phyloP scores from a whole-genome alignment of 352 stramenopile species.

The Phytophthora lateralis region DNA sequence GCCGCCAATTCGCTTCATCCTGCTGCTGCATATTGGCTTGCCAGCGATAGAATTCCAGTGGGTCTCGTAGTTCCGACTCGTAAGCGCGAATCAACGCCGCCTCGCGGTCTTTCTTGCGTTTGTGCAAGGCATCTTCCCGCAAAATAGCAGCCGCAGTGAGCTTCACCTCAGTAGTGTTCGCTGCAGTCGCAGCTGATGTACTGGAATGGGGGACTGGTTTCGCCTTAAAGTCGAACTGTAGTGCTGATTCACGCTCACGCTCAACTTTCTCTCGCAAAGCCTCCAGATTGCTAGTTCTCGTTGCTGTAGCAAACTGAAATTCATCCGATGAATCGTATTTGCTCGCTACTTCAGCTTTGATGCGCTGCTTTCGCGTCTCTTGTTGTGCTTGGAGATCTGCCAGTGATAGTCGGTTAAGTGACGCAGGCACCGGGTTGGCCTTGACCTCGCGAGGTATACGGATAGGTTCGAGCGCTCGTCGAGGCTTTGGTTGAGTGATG shows the following conservation, averaged over 20 bases:
- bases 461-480: slow-evolving; percentile 70
- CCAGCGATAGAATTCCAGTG: slow-evolving; percentile 92
- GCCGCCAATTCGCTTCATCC: slow-evolving; percentile 70
- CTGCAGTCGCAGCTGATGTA: slow-evolving; percentile 28
- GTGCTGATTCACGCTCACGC: slow-evolving; percentile 51
- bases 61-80: slow-evolving; percentile 90
- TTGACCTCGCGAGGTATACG: slow-evolving; percentile 82
- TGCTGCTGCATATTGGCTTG: slow-evolving; percentile 84
- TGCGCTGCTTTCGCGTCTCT: slow-evolving; percentile 53
- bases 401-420: slow-evolving; percentile 70
- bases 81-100: slow-evolving; percentile 87
- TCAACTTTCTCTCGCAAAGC: slow-evolving; percentile 71
- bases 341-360: slow-evolving; percentile 61
- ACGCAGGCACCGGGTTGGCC: slow-evolving; percentile 66
- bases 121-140: slow-evolving; percentile 91
- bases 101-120: slow-evolving; percentile 92
- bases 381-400: slow-evolving; percentile 67
- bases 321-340: slow-evolving; percentile 80
- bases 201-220: slow-evolving; percentile 61
- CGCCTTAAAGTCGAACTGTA: slow-evolving; percentile 81
- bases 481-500: slow-evolving; percentile 83
- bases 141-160: slow-evolving; percentile 91
- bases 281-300: slow-evolving; percentile 74
- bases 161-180: slow-evolving; percentile 57
- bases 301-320: slow-evolving; percentile 81